Conservation (phyloP, 1,139 yeast species). For the Scheffersomyces insectosa region DNA sequence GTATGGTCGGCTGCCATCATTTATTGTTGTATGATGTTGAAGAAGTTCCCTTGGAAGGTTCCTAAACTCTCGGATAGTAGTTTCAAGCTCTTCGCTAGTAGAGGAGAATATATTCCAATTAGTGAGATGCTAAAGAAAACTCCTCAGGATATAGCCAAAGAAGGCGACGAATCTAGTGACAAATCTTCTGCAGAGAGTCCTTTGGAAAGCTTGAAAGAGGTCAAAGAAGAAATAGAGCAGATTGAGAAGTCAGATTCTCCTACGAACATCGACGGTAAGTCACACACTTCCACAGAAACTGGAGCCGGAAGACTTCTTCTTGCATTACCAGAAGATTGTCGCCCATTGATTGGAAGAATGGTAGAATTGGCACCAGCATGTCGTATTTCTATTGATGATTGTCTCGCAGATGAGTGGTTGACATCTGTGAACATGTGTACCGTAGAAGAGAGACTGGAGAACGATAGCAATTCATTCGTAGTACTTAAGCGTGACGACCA, state of each 20-base stretch:
- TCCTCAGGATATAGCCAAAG: slow-evolving; percentile 25
- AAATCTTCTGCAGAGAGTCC: slow-evolving; percentile 1
- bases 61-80: slow-evolving; percentile 87
- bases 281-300: slow-evolving; percentile 58
- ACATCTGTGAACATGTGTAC: slow-evolving; percentile 65
- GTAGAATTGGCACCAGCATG: slow-evolving; percentile 83
- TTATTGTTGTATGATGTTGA: slow-evolving; percentile 90
- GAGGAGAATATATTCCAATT: slow-evolving; percentile 46
- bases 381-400: slow-evolving; percentile 81
- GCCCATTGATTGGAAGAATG: slow-evolving; percentile 68
- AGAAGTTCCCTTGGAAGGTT: slow-evolving; percentile 95
- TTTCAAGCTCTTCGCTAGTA: slow-evolving; percentile 62
- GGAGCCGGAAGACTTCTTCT: slow-evolving; percentile 71
- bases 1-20: slow-evolving; percentile 94
- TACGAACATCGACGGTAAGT: slow-evolving; percentile 23
- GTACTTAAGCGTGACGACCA: slow-evolving; percentile 56
- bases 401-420: slow-evolving; percentile 80
- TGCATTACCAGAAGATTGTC: slow-evolving; percentile 70
- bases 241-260: slow-evolving; percentile 23
- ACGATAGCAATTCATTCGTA: slow-evolving; percentile 32
- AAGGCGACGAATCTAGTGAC: slow-evolving; percentile 1
- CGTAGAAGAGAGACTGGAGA: slow-evolving; percentile 41
- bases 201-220: not conserved
- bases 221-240: slow-evolving; percentile 6
- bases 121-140: slow-evolving; percentile 43